phyloP scores from a whole-genome alignment of 371 early-diverging fungal species.

The Nosema bombycis region DNA sequence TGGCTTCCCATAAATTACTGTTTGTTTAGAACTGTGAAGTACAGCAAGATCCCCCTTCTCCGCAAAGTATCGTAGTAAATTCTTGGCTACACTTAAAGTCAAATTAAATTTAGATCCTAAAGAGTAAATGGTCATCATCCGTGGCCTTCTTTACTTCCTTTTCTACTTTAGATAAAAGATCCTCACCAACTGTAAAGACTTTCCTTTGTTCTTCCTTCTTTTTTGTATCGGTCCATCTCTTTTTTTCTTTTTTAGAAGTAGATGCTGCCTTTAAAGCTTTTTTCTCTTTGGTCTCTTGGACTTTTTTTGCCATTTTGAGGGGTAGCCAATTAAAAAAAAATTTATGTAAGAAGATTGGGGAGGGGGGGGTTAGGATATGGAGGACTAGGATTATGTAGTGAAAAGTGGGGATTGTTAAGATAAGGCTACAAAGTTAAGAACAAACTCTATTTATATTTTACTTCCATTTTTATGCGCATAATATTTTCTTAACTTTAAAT shows the following conservation, averaged over 20 bases:
- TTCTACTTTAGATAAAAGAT: slow-evolving; percentile 56
- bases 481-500: too few species aligned
- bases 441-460: too few species aligned
- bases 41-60: slow-evolving; percentile 43
- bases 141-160: slow-evolving; percentile 56
- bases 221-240: slow-evolving; percentile 60
- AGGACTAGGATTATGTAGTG: too few species aligned
- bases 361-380: too few species aligned
- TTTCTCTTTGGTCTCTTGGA: slow-evolving; percentile 59
- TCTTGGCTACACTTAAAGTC: slow-evolving; percentile 54
- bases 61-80: slow-evolving; percentile 46
- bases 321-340: too few species aligned
- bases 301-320: slow-evolving; percentile 50
- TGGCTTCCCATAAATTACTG: slow-evolving; percentile 49
- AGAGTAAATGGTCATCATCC: slow-evolving; percentile 47
- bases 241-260: slow-evolving; percentile 56
- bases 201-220: slow-evolving; percentile 53
- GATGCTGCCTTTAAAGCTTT: slow-evolving; percentile 48
- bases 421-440: too few species aligned
- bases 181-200: slow-evolving; percentile 48
- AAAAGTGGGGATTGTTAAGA: too few species aligned
- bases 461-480: too few species aligned
- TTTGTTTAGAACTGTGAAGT: slow-evolving; percentile 41
- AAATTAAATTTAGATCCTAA: slow-evolving; percentile 57
- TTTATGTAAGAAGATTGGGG: too few species aligned